These are phyloP conservation scores for Plenodomus tracheiphilus DNA, from an alignment of 2,329 filamentous ascomycete species.

Conservation along the genomic window DNA sequence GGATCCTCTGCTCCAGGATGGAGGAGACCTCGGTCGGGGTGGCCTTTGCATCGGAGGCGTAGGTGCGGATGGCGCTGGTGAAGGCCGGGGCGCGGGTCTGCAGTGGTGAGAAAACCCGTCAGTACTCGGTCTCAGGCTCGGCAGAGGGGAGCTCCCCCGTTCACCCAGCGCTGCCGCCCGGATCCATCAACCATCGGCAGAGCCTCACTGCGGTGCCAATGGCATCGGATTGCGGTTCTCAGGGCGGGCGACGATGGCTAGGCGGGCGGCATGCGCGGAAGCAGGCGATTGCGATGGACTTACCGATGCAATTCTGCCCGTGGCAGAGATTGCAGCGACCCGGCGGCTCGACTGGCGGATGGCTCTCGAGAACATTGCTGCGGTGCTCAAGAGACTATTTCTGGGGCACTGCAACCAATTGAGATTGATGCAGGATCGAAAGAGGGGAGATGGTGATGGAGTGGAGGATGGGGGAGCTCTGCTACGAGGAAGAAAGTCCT, in stretches of 20 bases:
- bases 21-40: slow-evolving; percentile 97
- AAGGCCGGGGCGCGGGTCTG: slow-evolving; percentile 85
- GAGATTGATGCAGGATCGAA: slow-evolving; percentile 47
- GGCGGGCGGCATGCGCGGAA: slow-evolving; percentile 47
- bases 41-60: slow-evolving; percentile 92
- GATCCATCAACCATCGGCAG: slow-evolving; percentile 34
- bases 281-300: slow-evolving; percentile 61
- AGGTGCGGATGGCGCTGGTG: slow-evolving; percentile 78
- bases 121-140: slow-evolving; percentile 45
- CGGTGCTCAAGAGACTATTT: slow-evolving; percentile 50
- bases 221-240: slow-evolving; percentile 35
- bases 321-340: slow-evolving; percentile 90
- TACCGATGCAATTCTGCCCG: slow-evolving; percentile 91
- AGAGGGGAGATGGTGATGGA: slow-evolving; percentile 47
- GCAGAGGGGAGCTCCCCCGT: slow-evolving; percentile 37
- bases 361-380: slow-evolving; percentile 95
- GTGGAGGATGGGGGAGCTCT: slow-evolving; percentile 39
- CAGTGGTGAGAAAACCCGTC: slow-evolving; percentile 52
- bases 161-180: slow-evolving; percentile 47
- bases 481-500: slow-evolving; percentile 32
- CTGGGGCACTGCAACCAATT: slow-evolving; percentile 49
- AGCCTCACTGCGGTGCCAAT: slow-evolving; percentile 45
- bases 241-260: slow-evolving; percentile 38
- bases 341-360: slow-evolving; percentile 95
- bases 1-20: slow-evolving; percentile 98